Percentiles rank a stretch among this genome's conserved stretches.
Evolutionary conservation across 495 filamentous ascomycete genomes (phyloP).

Genomic region (Aspergillus conjunctus): DNA sequence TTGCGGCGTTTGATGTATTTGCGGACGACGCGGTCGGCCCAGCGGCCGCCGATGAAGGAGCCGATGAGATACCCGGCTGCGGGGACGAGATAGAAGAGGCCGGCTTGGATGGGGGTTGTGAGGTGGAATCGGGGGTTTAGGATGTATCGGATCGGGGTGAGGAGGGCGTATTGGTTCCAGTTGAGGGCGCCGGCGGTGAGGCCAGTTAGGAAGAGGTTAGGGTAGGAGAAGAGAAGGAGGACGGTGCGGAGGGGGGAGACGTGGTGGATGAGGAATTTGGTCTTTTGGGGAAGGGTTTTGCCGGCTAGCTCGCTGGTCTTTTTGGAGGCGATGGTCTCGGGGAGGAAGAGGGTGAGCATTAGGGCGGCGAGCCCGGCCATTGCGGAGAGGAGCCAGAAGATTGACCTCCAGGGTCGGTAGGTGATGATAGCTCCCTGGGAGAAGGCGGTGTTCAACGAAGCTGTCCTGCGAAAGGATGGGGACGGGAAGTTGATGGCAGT

Average conservation of each 20-base stretch:
- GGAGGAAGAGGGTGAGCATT: conserved; percentile 64
- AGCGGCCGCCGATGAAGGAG: conserved; percentile 70
- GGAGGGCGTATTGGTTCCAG: conserved; percentile 73
- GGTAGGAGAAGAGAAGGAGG: conserved; percentile 53
- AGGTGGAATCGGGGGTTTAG: conserved; percentile 73
- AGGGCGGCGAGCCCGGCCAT: conserved; percentile 59
- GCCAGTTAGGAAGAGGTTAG: conserved; percentile 64
- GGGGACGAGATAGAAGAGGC: conserved; percentile 74
- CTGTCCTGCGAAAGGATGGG: not conserved
- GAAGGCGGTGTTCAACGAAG: conserved; percentile 5
- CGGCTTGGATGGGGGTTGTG: conserved; percentile 64
- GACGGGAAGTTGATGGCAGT: conserved; percentile 4
- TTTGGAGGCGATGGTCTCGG: conserved; percentile 68
- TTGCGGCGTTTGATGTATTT: conserved; percentile 61
- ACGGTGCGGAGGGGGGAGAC: conserved; percentile 62
- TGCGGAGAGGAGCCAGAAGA: conserved; percentile 73
- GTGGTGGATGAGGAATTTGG: conserved; percentile 56
- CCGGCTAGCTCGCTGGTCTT: conserved; percentile 57
- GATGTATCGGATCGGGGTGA: conserved; percentile 74
- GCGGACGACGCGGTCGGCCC: conserved; percentile 65
- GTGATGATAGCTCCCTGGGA: conserved; percentile 66
- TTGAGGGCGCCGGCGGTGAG: conserved; percentile 63
- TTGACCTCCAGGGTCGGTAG: conserved; percentile 65
- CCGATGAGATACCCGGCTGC: conserved; percentile 70
- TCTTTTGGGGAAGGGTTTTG: conserved; percentile 49